Percentiles rank a stretch among this genome's conserved stretches.
These are phyloP conservation scores for Entophlyctis helioformis DNA, from an alignment of 192 early-diverging fungal species.

Conservation along the genomic window DNA sequence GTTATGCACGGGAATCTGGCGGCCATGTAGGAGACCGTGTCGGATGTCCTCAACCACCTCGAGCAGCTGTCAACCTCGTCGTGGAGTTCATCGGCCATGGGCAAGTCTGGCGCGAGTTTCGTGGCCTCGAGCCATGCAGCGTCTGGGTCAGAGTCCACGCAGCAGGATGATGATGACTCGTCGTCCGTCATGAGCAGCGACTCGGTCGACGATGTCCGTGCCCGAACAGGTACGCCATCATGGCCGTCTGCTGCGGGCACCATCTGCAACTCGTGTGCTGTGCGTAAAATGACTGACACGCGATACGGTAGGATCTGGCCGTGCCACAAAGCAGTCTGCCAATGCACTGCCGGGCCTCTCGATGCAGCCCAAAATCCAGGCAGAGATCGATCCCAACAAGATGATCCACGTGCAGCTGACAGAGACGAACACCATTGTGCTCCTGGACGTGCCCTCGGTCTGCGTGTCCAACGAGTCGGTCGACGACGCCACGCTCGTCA, in stretches of 20 bases:
- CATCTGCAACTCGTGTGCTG: neutral
- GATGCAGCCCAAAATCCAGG: constrained; percentile 5
- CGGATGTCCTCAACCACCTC: constrained; percentile 37
- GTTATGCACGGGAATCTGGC: neutral
- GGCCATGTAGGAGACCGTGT: constrained; percentile 29
- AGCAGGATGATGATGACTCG: constrained; percentile 14
- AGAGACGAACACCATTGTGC: constrained; percentile 34
- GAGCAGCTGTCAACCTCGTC: constrained; percentile 26
- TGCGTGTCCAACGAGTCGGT: constrained; percentile 28
- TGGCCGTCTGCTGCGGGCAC: neutral
- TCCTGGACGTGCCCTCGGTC: constrained; percentile 30
- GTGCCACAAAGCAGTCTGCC: constrained; percentile 1
- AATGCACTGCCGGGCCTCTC: neutral
- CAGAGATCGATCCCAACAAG: constrained; percentile 17
- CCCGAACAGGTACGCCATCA: neutral
- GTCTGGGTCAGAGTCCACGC: constrained; percentile 15
- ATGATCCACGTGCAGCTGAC: constrained; percentile 23
- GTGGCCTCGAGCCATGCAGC: constrained; percentile 12
- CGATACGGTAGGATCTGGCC: neutral
- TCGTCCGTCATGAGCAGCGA: constrained; percentile 17
- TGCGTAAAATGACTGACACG: neutral
- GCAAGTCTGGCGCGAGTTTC: constrained; percentile 13
- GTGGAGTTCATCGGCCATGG: constrained; percentile 27
- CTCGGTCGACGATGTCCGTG: constrained; percentile 4
- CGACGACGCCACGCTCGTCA: constrained; percentile 26